A percentile compares a stretch with the other conserved stretches of the same genome.
These are phyloP conservation scores for Cytospora paraplurivora DNA, from an alignment of 2,329 filamentous ascomycete species.

Conservation along the genomic window DNA sequence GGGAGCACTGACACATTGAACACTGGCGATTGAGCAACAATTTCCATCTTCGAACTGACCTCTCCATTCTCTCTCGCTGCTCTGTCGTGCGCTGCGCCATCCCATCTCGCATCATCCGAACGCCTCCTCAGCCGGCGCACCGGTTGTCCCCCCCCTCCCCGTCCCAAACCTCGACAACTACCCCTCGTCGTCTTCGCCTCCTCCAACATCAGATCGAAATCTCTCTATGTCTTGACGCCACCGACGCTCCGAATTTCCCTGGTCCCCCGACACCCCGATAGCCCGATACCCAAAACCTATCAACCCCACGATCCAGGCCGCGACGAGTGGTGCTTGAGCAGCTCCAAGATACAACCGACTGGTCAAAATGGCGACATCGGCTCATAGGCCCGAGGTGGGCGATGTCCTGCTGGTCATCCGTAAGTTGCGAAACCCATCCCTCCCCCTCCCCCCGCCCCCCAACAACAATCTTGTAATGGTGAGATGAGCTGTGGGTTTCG, in stretches of 20 bases:
- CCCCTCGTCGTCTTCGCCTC: not conserved
- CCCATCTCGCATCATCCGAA: not conserved
- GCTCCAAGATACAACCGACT: slow-evolving; percentile 21
- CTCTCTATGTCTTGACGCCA: slow-evolving; percentile 28
- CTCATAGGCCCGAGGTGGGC: slow-evolving; percentile 61
- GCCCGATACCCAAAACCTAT: slow-evolving; percentile 3
- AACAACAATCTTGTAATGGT: slow-evolving; percentile 22
- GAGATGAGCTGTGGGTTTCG: slow-evolving; percentile 30
- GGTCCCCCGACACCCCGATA: slow-evolving; percentile 25
- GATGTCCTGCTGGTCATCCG: slow-evolving; percentile 72
- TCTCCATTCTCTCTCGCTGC: slow-evolving; percentile 2
- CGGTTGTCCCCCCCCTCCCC: not conserved
- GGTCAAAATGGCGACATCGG: slow-evolving; percentile 35
- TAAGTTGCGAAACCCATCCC: slow-evolving; percentile 48
- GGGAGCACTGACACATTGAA: not conserved
- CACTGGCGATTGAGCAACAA: slow-evolving; percentile 14
- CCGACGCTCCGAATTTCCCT: slow-evolving; percentile 24
- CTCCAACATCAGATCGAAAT: slow-evolving; percentile 11
- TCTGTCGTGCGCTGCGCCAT: not conserved
- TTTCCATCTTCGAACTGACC: slow-evolving; percentile 4
- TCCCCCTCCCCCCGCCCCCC: not conserved
- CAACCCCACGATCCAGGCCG: slow-evolving; percentile 4
- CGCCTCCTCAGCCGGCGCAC: slow-evolving; percentile 8
- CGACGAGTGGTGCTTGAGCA: not conserved
- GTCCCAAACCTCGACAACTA: not conserved